These are phyloP conservation scores for Rugiboletus extremiorientalis DNA, from an alignment of 1,284 basidiomycete species.

Conservation along the genomic window DNA sequence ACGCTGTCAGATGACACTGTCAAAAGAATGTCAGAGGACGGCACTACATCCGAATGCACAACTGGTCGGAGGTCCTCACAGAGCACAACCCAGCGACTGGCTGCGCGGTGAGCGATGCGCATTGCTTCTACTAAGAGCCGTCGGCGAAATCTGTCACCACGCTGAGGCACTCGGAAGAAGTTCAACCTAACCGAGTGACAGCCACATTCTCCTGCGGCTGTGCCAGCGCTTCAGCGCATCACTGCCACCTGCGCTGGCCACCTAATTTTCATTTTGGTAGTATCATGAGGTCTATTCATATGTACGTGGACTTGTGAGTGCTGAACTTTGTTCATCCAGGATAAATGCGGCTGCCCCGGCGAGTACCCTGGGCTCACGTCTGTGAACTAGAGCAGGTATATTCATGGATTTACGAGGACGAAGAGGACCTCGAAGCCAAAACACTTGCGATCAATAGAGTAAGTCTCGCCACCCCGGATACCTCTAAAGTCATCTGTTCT, in stretches of 20 bases:
- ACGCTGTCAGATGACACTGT: too few relatives aligned
- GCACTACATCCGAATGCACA: too few relatives aligned
- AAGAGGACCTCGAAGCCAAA: slow-evolving; percentile 57
- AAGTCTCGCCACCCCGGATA: slow-evolving; percentile 28
- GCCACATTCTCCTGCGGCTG: not conserved
- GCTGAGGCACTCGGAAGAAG: too few relatives aligned
- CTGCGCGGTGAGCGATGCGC: too few relatives aligned
- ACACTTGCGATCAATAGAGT: slow-evolving; percentile 71
- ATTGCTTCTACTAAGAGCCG: too few relatives aligned
- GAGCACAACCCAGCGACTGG: too few relatives aligned
- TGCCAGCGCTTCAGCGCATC: not conserved
- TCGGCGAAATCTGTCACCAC: too few relatives aligned
- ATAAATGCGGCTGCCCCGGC: slow-evolving; percentile 73
- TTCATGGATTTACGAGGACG: slow-evolving; percentile 75
- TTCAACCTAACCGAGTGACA: too few relatives aligned
- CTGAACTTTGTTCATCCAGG: not conserved
- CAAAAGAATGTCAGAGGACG: too few relatives aligned
- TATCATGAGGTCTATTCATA: not conserved
- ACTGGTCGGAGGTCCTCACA: too few relatives aligned
- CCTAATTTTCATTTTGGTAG: not conserved
- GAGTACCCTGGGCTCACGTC: slow-evolving; percentile 80
- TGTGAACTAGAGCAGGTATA: slow-evolving; percentile 82
- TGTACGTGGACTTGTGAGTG: not conserved
- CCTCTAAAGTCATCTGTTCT: slow-evolving; percentile 16
- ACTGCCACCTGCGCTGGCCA: too few relatives aligned